A percentile compares a stretch with the other conserved stretches of the same genome.
phyloP scores from a whole-genome alignment of 768 basidiomycete genomes.

The Suillus subalutaceus region DNA sequence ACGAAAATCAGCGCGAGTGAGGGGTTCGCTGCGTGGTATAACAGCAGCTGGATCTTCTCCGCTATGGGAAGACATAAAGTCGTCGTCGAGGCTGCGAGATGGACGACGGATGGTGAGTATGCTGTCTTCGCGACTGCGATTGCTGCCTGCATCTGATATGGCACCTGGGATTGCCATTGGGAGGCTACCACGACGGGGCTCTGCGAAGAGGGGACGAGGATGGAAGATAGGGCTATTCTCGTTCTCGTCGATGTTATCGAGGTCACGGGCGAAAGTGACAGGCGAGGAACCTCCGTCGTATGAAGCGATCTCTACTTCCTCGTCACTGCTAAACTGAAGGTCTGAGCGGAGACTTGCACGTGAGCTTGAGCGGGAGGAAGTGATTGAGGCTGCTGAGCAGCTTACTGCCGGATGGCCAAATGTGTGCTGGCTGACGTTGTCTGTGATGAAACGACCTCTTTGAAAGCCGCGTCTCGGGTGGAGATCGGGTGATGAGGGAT shows the following conservation, averaged over 20 bases:
- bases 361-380: constrained; percentile 40
- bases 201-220: constrained; percentile 16
- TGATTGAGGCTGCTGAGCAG: constrained; percentile 40
- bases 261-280: constrained; percentile 42
- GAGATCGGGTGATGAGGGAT: constrained; percentile 35
- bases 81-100: constrained; percentile 63
- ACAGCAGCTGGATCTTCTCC: constrained; percentile 25
- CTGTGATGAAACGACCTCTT: constrained; percentile 34
- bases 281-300: constrained; percentile 41
- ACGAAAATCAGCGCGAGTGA: constrained; percentile 51
- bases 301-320: constrained; percentile 47
- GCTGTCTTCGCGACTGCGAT: constrained; percentile 59
- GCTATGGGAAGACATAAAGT: constrained; percentile 28
- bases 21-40: constrained; percentile 52
- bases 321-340: constrained; percentile 50
- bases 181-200: constrained; percentile 53
- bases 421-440: constrained; percentile 52
- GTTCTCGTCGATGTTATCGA: constrained; percentile 26
- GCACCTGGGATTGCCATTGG: constrained; percentile 62
- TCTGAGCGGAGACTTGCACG: constrained; percentile 35
- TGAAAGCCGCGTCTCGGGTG: constrained; percentile 18
- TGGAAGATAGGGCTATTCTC: constrained; percentile 28
- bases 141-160: constrained; percentile 24
- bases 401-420: constrained; percentile 46
- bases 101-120: constrained; percentile 59